Base-by-base conservation (phyloP, 2,329 filamentous ascomycete species). In the Thielaviopsis punctulata region DNA sequence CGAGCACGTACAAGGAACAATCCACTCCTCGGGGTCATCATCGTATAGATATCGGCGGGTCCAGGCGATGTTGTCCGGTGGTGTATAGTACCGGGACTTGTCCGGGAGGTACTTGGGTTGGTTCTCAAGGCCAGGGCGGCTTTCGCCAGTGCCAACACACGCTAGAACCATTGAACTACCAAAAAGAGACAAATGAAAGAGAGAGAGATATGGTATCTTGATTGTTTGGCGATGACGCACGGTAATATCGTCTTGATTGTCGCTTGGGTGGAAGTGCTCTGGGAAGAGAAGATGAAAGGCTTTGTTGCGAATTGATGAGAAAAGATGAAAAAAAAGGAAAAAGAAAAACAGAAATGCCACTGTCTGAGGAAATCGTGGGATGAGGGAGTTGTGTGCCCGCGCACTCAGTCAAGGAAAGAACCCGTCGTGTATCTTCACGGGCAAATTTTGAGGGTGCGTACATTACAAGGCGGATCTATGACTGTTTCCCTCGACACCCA, bases 1-100 rank as follows among this genome's bases (percentile, higher is more conserved):
- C n/a, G n/a, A n/a, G n/a, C n/a, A 46, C 49, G 13, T 45, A 51
- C 49, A 7, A 36, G 49, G 49, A 23, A 51, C 45, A 4, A 46
- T 25, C 24, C 49, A 43, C 27, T 51, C 49, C 46, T 51, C 49
- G 3, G 49, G 49, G 8, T 27, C 27, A 12, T 22, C n/a, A 19
- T 51, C 49, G 10, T 45, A 36, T 9, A 46, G 25, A 45, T 51
- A 46, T 2, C 49, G 49, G 18, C 24, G 43, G 23, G 22, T 45
- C 27, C 49, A 33, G 3, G 25, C 12, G 8, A 19, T 23, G 15
- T 51, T 46, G 12, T 19, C 44, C 3, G 49, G 49, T 4, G 49
- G 25, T 4, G 12, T 27, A 24, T 51, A 41, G 21, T 45, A 51
- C 21, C 49, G 49, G n/a, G 44, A 45, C 49, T 46, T 22, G 15